Conservation (phyloP, 2,329 filamentous ascomycete genomes). For the Fusarium udum region DNA sequence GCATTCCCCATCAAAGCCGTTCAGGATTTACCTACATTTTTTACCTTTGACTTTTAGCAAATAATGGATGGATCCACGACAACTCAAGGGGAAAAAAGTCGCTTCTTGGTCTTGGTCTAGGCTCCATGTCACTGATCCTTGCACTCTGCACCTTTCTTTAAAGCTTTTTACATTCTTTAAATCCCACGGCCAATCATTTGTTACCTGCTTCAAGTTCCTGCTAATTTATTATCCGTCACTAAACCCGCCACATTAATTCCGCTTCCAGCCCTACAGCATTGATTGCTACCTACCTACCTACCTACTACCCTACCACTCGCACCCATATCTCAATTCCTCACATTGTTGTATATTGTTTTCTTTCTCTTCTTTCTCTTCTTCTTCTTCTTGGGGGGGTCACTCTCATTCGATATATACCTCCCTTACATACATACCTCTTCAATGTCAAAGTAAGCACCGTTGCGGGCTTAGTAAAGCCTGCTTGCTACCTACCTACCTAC, state of each 20-base stretch:
- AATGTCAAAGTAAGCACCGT: constrained; percentile 28
- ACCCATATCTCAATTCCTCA: background rate
- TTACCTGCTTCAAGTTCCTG: constrained; percentile 2
- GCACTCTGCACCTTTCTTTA: constrained; percentile 7
- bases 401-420: background rate
- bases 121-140: constrained; percentile 10
- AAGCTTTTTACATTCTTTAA: constrained; percentile 1
- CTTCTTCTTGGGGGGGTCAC: background rate
- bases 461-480: constrained; percentile 28
- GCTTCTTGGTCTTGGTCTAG: background rate
- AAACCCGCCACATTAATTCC: constrained; percentile 7
- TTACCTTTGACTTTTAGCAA: background rate
- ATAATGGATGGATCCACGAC: background rate
- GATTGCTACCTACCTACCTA: background rate
- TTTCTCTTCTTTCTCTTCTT: background rate
- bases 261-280: constrained; percentile 16
- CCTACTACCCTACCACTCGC: background rate
- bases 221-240: constrained; percentile 13
- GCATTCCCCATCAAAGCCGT: constrained; percentile 1
- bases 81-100: background rate
- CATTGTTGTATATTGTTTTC: background rate
- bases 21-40: background rate
- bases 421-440: background rate
- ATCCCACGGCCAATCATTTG: constrained; percentile 18
- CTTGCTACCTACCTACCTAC: background rate